phyloP scores from a whole-genome alignment of 495 filamentous ascomycete species.

The Chaetomium tenue region DNA sequence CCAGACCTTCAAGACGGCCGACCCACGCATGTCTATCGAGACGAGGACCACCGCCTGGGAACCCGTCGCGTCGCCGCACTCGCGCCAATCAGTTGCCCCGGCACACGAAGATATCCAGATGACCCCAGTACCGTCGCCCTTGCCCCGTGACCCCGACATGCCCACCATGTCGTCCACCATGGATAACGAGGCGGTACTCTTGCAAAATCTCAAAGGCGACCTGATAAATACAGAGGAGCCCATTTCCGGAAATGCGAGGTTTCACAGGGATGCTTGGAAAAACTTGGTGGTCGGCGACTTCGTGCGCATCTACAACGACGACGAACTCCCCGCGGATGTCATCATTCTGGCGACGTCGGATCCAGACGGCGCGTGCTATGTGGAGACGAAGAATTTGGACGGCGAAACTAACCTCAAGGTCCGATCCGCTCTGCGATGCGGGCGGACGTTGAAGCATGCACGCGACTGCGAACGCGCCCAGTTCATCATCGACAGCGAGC shows the following conservation, averaged over 20 bases:
- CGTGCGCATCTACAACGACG: constrained; percentile 92
- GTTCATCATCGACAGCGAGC: constrained; percentile 87
- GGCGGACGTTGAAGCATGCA: constrained; percentile 80
- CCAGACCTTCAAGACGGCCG: constrained; percentile 38
- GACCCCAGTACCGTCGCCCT: constrained; percentile 88
- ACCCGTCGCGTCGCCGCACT: constrained; percentile 55
- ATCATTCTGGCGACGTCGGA: constrained; percentile 96
- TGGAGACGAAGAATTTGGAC: constrained; percentile 97
- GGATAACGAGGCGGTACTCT: constrained; percentile 60
- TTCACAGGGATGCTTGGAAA: constrained; percentile 95
- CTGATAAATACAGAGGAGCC: constrained; percentile 49
- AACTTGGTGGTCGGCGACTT: constrained; percentile 95
- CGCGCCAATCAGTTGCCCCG: constrained; percentile 60
- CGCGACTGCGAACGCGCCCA: constrained; percentile 84
- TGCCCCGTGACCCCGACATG: constrained; percentile 45
- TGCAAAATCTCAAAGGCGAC: constrained; percentile 43
- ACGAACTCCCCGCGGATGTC: constrained; percentile 92
- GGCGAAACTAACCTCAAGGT: constrained; percentile 98
- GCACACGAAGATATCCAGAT: constrained; percentile 73
- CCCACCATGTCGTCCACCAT: constrained; percentile 18
- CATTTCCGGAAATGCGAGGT: constrained; percentile 58
- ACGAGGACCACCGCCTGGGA: constrained; percentile 57
- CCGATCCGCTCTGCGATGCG: constrained; percentile 82
- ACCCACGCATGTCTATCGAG: constrained; percentile 65
- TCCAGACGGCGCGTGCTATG: constrained; percentile 90